phyloP scores from a whole-genome alignment of 2,329 filamentous ascomycete species.

The Parafenestella ontariensis region DNA sequence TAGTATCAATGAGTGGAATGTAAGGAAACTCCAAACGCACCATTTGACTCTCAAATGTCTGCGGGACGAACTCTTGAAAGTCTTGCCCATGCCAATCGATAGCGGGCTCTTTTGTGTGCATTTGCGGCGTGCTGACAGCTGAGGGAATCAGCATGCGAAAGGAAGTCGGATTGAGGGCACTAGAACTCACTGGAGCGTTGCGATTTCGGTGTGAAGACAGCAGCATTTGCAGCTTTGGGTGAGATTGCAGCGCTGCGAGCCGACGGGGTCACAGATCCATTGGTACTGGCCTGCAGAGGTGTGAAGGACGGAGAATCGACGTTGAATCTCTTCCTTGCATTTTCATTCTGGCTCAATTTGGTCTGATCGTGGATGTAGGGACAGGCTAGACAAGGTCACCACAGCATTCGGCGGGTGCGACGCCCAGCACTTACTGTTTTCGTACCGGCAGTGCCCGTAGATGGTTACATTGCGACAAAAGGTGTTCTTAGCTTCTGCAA shows the following conservation, averaged over 20 bases:
- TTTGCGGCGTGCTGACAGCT: slow-evolving; percentile 53
- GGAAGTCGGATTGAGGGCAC: background rate
- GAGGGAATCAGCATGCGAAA: slow-evolving; percentile 21
- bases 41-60: slow-evolving; percentile 60
- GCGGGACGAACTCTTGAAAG: slow-evolving; percentile 63
- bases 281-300: slow-evolving; percentile 63
- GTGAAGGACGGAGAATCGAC: slow-evolving; percentile 97
- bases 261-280: slow-evolving; percentile 54
- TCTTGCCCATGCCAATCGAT: slow-evolving; percentile 58
- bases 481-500: slow-evolving; percentile 77
- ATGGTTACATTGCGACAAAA: slow-evolving; percentile 92
- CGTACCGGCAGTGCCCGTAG: slow-evolving; percentile 90
- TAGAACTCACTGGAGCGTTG: slow-evolving; percentile 49
- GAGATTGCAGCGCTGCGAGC: slow-evolving; percentile 80
- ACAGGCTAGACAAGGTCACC: slow-evolving; percentile 58
- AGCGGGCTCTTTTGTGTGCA: slow-evolving; percentile 56
- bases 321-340: slow-evolving; percentile 78
- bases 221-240: slow-evolving; percentile 87
- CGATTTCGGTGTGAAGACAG: slow-evolving; percentile 79
- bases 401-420: slow-evolving; percentile 10
- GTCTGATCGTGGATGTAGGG: slow-evolving; percentile 86
- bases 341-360: slow-evolving; percentile 64
- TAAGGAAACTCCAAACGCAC: slow-evolving; percentile 47
- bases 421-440: slow-evolving; percentile 67
- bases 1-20: background rate